A percentile compares a stretch with the other conserved stretches of the same genome.
Conservation (phyloP, 2,329 filamentous ascomycete species). For the Epichloe brachyelytri region DNA sequence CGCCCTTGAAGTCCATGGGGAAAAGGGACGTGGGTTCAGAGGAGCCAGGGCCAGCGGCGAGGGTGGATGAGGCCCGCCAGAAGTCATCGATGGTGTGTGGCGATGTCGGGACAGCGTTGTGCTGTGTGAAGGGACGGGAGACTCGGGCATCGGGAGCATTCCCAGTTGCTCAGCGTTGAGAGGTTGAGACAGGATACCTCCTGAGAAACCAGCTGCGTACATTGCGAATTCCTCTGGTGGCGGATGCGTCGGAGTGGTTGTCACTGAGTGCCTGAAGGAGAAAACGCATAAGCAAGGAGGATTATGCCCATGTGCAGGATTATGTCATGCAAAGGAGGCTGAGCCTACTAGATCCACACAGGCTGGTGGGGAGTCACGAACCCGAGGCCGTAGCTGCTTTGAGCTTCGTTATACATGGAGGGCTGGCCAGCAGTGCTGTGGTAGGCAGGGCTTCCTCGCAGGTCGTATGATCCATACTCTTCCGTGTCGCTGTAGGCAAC, state of each 20-base stretch:
- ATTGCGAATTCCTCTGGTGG: constrained; percentile 29
- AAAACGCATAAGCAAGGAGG: constrained; percentile 15
- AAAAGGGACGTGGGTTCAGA: constrained; percentile 9
- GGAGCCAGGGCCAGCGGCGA: constrained; percentile 23
- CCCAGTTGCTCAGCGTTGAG: constrained; percentile 28
- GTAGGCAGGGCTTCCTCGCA: constrained; percentile 24
- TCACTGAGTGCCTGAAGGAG: constrained; percentile 36
- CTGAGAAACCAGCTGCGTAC: constrained; percentile 23
- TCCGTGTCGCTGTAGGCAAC: constrained; percentile 50
- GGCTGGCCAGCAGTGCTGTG: constrained; percentile 33
- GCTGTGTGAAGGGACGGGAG: constrained; percentile 24
- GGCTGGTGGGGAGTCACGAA: constrained; percentile 51
- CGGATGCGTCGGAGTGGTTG: constrained; percentile 31
- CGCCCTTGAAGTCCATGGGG: constrained; percentile 15
- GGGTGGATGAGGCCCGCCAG: constrained; percentile 19
- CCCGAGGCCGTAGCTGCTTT: constrained; percentile 32
- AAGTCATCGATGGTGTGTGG: constrained; percentile 23
- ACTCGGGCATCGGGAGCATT: constrained; percentile 33
- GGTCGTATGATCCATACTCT: constrained; percentile 38
- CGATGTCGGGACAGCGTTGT: constrained; percentile 24
- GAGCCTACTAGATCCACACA: constrained; percentile 47
- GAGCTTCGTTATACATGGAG: constrained; percentile 31
- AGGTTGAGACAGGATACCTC: constrained; percentile 30
- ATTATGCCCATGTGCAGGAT: constrained; percentile 21
- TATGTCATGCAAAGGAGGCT: constrained; percentile 24